A percentile compares a stretch with the other conserved stretches of the same genome.
Conservation (phyloP, 2,329 filamentous ascomycete genomes). For the Orbilia ellipsospora region DNA sequence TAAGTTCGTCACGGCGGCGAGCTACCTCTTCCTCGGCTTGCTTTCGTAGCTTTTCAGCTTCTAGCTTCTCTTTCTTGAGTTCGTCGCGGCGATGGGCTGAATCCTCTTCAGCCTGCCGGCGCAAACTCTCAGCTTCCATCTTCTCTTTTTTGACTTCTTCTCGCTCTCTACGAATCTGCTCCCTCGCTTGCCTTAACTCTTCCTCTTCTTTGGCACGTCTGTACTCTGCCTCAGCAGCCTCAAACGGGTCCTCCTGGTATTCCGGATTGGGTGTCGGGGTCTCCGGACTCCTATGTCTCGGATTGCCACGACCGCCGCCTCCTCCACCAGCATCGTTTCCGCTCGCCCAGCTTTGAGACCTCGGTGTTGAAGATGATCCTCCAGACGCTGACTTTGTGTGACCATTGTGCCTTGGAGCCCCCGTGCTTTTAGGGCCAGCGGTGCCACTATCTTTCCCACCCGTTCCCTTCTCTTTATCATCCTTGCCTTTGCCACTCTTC, state of each 20-base stretch:
- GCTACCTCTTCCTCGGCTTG: conserved; percentile 41
- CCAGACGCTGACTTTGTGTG: conserved; percentile 40
- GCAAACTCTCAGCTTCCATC: conserved; percentile 40
- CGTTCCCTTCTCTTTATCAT: conserved; percentile 16
- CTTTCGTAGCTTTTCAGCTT: conserved; percentile 32
- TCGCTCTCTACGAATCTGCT: conserved; percentile 41
- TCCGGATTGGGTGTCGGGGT: conserved; percentile 19
- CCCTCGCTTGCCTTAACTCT: conserved; percentile 29
- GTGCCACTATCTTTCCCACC: conserved; percentile 2
- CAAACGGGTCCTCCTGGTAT: conserved; percentile 35
- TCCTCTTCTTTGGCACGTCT: conserved; percentile 49
- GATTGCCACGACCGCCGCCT: conserved; percentile 1
- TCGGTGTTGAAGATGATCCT: conserved; percentile 36
- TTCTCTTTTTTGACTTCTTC: conserved; percentile 47
- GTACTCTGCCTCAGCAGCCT: conserved; percentile 51
- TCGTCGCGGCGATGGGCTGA: conserved; percentile 35
- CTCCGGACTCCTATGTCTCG: conserved; percentile 31
- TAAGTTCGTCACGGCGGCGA: conserved; percentile 20
- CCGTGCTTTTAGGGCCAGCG: conserved; percentile 8
- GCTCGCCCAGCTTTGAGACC: conserved; percentile 46
- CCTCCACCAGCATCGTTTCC: conserved; percentile 21
- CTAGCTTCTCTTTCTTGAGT: conserved; percentile 33
- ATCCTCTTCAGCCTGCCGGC: conserved; percentile 39
- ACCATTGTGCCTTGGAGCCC: conserved; percentile 40
- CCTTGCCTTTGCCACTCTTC: conserved; percentile 12